Evolutionary conservation across 176 grass and related monocot species (phyloP).

Genomic region (Phyllostachys edulis): DNA sequence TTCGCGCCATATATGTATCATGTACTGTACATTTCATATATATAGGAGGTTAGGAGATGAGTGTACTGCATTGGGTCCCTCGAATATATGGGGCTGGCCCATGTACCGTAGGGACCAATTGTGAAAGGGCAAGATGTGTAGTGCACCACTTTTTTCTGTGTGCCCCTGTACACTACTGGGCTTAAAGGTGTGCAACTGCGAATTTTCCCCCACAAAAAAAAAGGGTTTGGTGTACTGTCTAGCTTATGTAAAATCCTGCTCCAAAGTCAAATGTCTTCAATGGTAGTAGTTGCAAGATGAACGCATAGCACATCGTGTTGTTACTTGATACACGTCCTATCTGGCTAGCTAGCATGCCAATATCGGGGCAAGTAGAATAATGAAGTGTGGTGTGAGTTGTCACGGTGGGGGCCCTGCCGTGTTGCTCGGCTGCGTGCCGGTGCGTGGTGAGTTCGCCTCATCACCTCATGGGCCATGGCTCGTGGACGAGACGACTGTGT

Average conservation of each 20-base stretch:
- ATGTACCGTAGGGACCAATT: neutral
- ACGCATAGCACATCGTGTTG: neutral
- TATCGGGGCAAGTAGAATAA: constrained; percentile 8
- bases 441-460: neutral
- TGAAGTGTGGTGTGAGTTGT: constrained; percentile 7
- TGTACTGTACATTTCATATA: neutral
- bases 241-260: neutral
- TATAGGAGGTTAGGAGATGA: neutral
- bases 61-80: neutral
- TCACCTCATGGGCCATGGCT: neutral
- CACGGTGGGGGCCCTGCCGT: constrained; percentile 15
- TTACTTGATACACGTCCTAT: neutral
- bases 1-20: constrained; percentile 1
- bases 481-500: neutral
- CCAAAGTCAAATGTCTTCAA: neutral
- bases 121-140: neutral
- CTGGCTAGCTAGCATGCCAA: neutral
- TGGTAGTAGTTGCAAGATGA: neutral
- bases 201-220: neutral
- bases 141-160: neutral
- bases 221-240: neutral
- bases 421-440: neutral
- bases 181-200: neutral
- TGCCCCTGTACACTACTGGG: neutral
- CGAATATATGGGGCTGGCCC: neutral